Percentiles rank a stretch among this genome's conserved stretches.
These are phyloP conservation scores for Cryptosporidium xiaoi DNA, from an alignment of 169 alveolate species.

Conservation along the genomic window DNA sequence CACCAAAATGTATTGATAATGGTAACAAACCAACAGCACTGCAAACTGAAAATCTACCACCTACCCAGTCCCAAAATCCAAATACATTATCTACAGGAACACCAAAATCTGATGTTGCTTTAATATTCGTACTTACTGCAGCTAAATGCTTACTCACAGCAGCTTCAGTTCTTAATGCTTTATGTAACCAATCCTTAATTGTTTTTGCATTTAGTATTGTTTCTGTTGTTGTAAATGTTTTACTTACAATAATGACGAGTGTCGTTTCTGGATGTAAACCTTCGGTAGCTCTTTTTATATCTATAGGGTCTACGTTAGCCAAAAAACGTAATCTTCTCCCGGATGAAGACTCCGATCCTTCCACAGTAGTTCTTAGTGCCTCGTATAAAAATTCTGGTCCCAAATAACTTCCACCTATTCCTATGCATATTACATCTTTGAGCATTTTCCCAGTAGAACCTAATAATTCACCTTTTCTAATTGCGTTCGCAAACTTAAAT, in stretches of 20 bases:
- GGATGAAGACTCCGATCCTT: conserved; percentile 76
- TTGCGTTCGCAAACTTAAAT: conserved; percentile 79
- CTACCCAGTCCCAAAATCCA: conserved; percentile 99
- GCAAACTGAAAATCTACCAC: conserved; percentile 97
- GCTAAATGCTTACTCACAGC: conserved; percentile 88
- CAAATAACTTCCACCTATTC: conserved; percentile 99
- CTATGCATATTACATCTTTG: conserved; percentile 92
- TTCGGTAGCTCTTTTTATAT: conserved; percentile 90
- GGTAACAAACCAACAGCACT: conserved; percentile 99
- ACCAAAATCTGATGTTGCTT: conserved; percentile 93
- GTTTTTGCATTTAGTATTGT: conserved; percentile 97
- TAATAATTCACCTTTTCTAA: conserved; percentile 88
- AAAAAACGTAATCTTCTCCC: conserved; percentile 90
- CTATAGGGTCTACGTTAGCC: conserved; percentile 99
- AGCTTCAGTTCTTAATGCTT: conserved; percentile 79
- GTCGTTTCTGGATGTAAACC: conserved; percentile 95
- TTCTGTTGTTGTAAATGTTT: conserved; percentile 99
- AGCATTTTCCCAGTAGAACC: conserved; percentile 94
- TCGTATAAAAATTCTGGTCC: conserved; percentile 94
- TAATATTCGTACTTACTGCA: conserved; percentile 94
- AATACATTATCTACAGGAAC: conserved; percentile 92
- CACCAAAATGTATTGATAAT: conserved; percentile 92
- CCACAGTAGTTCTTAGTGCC: conserved; percentile 89
- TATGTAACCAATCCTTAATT: conserved; percentile 89
- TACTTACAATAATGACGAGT: conserved; percentile 91